Evolutionary conservation across 108 stramenopile species (phyloP).

Genomic region (Cafeteria roenbergensis): DNA sequence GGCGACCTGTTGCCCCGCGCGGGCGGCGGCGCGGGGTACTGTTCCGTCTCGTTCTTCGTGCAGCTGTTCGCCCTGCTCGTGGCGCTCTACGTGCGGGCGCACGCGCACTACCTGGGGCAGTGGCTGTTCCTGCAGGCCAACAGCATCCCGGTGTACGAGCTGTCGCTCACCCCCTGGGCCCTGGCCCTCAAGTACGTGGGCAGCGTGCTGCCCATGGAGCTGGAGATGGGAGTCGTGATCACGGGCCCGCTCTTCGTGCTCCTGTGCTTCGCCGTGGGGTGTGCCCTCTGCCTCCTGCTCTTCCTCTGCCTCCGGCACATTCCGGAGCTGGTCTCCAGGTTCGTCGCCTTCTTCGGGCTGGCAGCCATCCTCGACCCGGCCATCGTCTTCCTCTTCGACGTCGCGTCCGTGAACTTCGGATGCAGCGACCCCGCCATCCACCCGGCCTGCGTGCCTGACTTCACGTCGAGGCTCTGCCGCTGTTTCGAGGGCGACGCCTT

Average conservation of each 20-base stretch:
- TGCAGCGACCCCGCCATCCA: constrained; percentile 15
- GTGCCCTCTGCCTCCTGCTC: constrained; percentile 1
- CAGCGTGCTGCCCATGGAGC: constrained; percentile 5
- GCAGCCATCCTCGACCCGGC: constrained; percentile 5
- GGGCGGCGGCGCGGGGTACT: constrained; percentile 5
- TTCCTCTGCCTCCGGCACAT: background rate
- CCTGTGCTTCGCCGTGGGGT: background rate
- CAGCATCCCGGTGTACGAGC: constrained; percentile 28
- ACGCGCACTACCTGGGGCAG: constrained; percentile 43
- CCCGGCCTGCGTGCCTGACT: constrained; percentile 18
- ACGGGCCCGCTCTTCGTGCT: constrained; percentile 23
- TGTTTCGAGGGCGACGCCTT: constrained; percentile 42
- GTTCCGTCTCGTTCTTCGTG: constrained; percentile 26
- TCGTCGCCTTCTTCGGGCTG: constrained; percentile 28
- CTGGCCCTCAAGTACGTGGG: constrained; percentile 29
- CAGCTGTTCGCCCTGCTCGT: constrained; percentile 10
- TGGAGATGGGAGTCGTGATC: constrained; percentile 31
- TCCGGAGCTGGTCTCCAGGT: constrained; percentile 25
- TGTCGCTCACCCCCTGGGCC: background rate
- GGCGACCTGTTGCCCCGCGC: constrained; percentile 6
- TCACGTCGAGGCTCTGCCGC: constrained; percentile 18
- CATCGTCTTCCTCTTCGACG: constrained; percentile 15
- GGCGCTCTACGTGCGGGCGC: constrained; percentile 41
- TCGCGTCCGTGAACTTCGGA: background rate
- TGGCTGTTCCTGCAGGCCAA: constrained; percentile 25